Percentiles rank a stretch among this genome's conserved stretches.
Evolutionary conservation across 306 rosid species (phyloP).

Genomic region (Dryas alaskensis): DNA sequence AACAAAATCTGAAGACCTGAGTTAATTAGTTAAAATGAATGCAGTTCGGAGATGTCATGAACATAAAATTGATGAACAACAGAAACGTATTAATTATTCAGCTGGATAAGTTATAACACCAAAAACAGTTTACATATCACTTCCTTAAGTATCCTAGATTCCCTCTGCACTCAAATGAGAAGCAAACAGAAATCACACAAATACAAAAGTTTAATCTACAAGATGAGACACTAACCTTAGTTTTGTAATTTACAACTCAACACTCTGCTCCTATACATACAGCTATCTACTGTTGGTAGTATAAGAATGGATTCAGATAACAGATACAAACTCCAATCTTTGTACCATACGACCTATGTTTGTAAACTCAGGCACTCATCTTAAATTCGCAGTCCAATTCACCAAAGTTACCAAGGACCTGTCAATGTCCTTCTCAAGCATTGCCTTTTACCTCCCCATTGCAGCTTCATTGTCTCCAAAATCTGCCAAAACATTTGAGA

Average conservation of each 20-base stretch:
- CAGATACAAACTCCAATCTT: conserved; percentile 35
- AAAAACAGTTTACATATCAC: background rate
- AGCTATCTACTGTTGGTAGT: conserved; percentile 35
- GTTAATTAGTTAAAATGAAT: background rate
- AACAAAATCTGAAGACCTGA: background rate
- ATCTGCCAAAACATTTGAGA: conserved; percentile 37
- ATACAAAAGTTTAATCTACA: conserved; percentile 41
- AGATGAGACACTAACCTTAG: conserved; percentile 9
- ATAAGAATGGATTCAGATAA: conserved; percentile 27
- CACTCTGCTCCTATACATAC: conserved; percentile 45
- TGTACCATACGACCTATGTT: conserved; percentile 24
- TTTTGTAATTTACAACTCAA: conserved; percentile 45
- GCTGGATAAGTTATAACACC: background rate
- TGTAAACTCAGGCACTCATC: conserved; percentile 6
- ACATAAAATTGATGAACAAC: background rate
- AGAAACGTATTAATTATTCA: background rate
- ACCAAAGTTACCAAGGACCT: conserved; percentile 70
- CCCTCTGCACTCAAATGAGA: conserved; percentile 3
- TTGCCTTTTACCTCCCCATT: conserved; percentile 46
- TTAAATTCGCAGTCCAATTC: conserved; percentile 19
- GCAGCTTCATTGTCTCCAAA: conserved; percentile 36
- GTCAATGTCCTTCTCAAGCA: conserved; percentile 86
- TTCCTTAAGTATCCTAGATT: background rate
- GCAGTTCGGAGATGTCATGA: background rate
- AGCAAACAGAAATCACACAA: conserved; percentile 21